These are phyloP conservation scores for Syncephalastrum contaminatum DNA, from an alignment of 371 early-diverging fungal species.

Conservation along the genomic window DNA sequence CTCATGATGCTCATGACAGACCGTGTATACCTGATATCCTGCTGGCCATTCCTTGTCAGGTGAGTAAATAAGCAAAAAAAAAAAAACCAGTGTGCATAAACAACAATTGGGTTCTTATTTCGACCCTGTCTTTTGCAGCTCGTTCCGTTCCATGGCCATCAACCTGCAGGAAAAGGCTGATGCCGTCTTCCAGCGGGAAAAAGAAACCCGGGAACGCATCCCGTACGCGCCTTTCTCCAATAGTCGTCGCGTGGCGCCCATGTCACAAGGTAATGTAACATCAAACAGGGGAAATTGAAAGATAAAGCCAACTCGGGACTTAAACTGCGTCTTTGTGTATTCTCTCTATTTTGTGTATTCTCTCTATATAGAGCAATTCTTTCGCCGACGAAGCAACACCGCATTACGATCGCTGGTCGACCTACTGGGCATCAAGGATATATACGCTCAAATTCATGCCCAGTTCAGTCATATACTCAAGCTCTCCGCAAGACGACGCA, in stretches of 20 bases:
- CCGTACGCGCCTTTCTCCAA: slow-evolving; percentile 40
- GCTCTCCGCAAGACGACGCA: slow-evolving; percentile 42
- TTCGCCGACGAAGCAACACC: slow-evolving; percentile 50
- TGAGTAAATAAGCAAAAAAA: slow-evolving; percentile 14
- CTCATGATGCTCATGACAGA: slow-evolving; percentile 72
- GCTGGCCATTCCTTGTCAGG: slow-evolving; percentile 71
- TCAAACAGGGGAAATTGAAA: slow-evolving; percentile 1
- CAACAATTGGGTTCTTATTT: not conserved
- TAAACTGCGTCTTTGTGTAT: not conserved
- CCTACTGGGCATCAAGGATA: slow-evolving; percentile 49
- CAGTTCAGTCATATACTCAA: slow-evolving; percentile 57
- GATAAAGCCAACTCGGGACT: slow-evolving; percentile 6
- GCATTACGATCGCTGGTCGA: slow-evolving; percentile 52
- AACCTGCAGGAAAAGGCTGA: slow-evolving; percentile 62
- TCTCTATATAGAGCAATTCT: slow-evolving; percentile 42
- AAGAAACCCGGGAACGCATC: slow-evolving; percentile 31
- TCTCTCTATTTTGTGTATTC: not conserved
- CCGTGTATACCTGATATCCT: slow-evolving; percentile 65
- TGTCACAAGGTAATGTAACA: slow-evolving; percentile 42
- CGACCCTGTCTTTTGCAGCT: slow-evolving; percentile 23
- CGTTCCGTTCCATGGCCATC: slow-evolving; percentile 55
- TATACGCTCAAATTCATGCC: slow-evolving; percentile 52
- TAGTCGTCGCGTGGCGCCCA: slow-evolving; percentile 48
- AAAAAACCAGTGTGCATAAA: not conserved
- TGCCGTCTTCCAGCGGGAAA: slow-evolving; percentile 46